A percentile compares a stretch with the other conserved stretches of the same genome.
phyloP scores from a whole-genome alignment of 768 basidiomycete genomes.

The Thelephora aurantiotincta region DNA sequence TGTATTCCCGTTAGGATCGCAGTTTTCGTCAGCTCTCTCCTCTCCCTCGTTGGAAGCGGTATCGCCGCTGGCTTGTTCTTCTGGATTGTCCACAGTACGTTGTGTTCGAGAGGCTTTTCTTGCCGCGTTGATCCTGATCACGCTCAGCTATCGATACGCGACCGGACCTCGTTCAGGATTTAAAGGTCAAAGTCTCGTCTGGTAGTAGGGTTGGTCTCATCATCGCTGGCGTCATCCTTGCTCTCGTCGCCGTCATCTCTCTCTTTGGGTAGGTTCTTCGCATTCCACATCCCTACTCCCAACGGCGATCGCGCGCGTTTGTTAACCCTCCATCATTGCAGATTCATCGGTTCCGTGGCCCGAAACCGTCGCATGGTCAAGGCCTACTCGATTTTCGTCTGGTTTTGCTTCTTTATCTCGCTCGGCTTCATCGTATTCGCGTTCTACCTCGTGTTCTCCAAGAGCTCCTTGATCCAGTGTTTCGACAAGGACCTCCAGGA shows the following conservation, averaged over 20 bases:
- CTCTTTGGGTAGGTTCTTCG: constrained; percentile 13
- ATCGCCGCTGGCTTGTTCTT: constrained; percentile 2
- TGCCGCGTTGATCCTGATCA: not conserved
- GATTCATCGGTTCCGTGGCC: constrained; percentile 15
- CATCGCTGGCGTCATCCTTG: constrained; percentile 10
- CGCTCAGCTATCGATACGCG: not conserved
- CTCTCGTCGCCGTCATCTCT: constrained; percentile 12
- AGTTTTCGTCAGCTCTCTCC: constrained; percentile 16
- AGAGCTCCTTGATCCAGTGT: constrained; percentile 9
- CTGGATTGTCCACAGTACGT: not conserved
- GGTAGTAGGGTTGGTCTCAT: constrained; percentile 8
- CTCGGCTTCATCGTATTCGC: constrained; percentile 8
- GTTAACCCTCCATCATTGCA: constrained; percentile 1
- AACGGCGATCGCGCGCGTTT: not conserved
- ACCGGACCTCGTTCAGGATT: not conserved
- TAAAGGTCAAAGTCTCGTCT: constrained; percentile 3
- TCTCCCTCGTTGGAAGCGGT: constrained; percentile 8
- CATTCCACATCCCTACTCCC: not conserved
- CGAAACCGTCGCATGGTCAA: constrained; percentile 16
- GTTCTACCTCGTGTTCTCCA: constrained; percentile 12
- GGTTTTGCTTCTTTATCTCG: constrained; percentile 12
- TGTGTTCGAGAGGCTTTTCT: not conserved
- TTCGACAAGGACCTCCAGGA: constrained; percentile 6
- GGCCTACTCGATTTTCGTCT: constrained; percentile 12
- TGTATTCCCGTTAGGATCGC: constrained; percentile 17